phyloP scores from a whole-genome alignment of 495 filamentous ascomycete species.

The Bacidia gigantensis region DNA sequence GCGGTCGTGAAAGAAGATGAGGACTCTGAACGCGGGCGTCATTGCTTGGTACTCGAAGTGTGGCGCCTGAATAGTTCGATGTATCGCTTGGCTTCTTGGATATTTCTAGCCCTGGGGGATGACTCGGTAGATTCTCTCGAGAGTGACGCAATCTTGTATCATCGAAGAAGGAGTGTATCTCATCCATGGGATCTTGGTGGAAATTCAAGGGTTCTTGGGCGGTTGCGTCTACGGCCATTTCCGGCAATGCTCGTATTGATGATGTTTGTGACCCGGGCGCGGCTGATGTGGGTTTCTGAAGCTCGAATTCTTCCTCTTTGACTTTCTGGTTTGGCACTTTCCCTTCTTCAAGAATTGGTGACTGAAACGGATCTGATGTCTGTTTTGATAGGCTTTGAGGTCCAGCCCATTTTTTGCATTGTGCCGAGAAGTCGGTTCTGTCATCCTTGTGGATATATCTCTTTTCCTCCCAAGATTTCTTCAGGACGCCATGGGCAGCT shows the following conservation, averaged over 20 bases:
- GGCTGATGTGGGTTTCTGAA: background rate
- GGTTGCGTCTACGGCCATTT: background rate
- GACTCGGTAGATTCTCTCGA: background rate
- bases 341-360: no score
- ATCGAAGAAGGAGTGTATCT: background rate
- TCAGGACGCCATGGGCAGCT: constrained; percentile 9
- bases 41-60: background rate
- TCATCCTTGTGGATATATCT: constrained; percentile 7
- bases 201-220: background rate
- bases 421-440: background rate
- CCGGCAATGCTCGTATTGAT: background rate
- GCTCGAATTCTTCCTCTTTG: background rate
- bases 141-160: background rate
- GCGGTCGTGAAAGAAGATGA: background rate
- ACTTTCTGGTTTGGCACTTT: background rate
- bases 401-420: constrained; percentile 1
- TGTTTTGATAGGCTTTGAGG: background rate
- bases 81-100: background rate
- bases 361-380: no score
- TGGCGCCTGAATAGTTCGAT: background rate
- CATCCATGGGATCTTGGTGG: background rate
- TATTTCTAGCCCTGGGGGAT: background rate
- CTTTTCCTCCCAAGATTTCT: constrained; percentile 6
- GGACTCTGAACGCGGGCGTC: background rate
- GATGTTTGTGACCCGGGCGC: background rate